Evolutionary conservation across 23 red algal species (phyloP), one percentile per base, ranked within the genome.

Genomic region (Gracilaria gracilis): DNA sequence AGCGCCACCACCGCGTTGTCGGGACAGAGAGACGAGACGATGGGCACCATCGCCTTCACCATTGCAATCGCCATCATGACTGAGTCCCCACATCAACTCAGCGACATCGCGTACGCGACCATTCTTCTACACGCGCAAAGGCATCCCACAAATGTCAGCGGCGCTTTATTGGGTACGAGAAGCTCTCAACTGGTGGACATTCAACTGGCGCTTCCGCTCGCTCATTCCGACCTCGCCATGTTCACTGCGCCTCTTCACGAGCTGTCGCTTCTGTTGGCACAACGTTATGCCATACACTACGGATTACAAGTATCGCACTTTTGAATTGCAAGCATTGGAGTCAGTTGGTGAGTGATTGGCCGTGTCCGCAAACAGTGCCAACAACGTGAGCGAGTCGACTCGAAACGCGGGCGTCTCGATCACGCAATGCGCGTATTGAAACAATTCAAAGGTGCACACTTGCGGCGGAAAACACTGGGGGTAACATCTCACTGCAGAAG

Each of bases 351-450:
- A 17, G 25, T 89, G 86, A 49, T 89, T 89, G 37, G 86, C 86
- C 86, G 80, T 89, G 36, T 89, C 86, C 13, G 86, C 86, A n/a
- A 79, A 79, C 57, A 72, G 86, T 1, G 72, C 86, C 21, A 89
- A 39, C 72, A 89, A 61, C 15, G 86, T 89, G 34, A 64, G 64
- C 9, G 25, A 37, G 17, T 89, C 71, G 25, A 89, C 69, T 16
- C 57, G 64, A 44, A 89, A 89, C 6, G 86, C 49, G 32, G 72
- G 67, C 12, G 64, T 79, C 75, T 89, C 86, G 24, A 89, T 79
- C 2, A 89, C 71, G 24, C 47, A 29, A 59, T 89, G 86, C 0
- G 72, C 70, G 8, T 55, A 65, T 25, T 75, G 33, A 80, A 89
- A 89, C 35, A 59, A 17, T 28, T 89, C 71, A 38, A 57, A 89